These are phyloP conservation scores for Rhizoclosmatium sp. DNA, from an alignment of 192 early-diverging fungal species.

Conservation along the genomic window DNA sequence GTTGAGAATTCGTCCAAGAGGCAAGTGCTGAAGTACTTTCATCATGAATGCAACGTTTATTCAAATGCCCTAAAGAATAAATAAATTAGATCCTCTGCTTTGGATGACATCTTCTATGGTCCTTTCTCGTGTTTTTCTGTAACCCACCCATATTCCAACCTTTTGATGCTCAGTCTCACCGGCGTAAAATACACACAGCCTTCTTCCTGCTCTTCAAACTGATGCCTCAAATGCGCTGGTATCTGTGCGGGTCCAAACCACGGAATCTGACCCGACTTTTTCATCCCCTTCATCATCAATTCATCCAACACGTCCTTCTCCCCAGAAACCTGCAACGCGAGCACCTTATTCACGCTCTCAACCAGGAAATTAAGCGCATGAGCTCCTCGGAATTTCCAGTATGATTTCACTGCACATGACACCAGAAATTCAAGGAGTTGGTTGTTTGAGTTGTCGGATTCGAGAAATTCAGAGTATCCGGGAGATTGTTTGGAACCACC, in stretches of 20 bases:
- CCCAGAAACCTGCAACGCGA: not conserved
- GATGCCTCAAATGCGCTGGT: not conserved
- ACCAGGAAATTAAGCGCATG: not conserved
- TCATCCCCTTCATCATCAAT: slow-evolving; percentile 11
- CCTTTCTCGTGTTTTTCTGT: too few relatives aligned
- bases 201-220: not conserved
- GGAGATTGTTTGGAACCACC: not conserved
- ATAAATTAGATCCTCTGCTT: too few relatives aligned
- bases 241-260: not conserved
- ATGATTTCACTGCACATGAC: not conserved
- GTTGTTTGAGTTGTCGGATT: not conserved
- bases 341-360: not conserved
- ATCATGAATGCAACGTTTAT: too few relatives aligned
- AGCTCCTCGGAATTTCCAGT: not conserved
- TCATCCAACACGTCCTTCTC: slow-evolving; percentile 15
- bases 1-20: too few relatives aligned
- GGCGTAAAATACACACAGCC: not conserved
- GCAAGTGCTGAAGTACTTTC: too few relatives aligned
- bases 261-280: not conserved
- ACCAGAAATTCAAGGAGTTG: not conserved
- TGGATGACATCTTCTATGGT: not conserved
- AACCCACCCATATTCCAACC: too few relatives aligned
- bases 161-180: not conserved
- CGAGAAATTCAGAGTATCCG: slow-evolving; percentile 7
- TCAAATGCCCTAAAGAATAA: too few relatives aligned